phyloP scores from a whole-genome alignment of 805 yeast genomes.

The Myxozyma vanderwaltii region DNA sequence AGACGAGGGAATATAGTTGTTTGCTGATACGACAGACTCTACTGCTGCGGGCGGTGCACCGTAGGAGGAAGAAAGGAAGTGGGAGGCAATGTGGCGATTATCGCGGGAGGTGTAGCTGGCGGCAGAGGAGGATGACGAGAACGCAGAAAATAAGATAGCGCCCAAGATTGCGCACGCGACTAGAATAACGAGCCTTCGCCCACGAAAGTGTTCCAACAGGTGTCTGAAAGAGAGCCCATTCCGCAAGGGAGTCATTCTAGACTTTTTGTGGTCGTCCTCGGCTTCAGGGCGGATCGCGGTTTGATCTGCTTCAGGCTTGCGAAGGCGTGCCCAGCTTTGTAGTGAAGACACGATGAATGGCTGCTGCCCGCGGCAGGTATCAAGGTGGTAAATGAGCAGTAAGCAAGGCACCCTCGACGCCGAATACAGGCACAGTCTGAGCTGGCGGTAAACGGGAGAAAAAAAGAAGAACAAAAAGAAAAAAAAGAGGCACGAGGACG shows the following conservation, averaged over 20 bases:
- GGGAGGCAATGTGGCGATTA: not conserved
- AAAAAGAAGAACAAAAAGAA: no score
- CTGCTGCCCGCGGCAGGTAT: not conserved
- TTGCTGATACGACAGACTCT: not conserved
- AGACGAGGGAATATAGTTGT: slow-evolving; percentile 28
- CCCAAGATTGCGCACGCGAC: not conserved
- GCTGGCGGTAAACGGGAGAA: no score
- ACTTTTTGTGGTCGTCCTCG: slow-evolving; percentile 3
- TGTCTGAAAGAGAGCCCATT: not conserved
- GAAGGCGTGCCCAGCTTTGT: slow-evolving; percentile 10
- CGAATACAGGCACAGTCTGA: no score
- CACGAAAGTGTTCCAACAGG: slow-evolving; percentile 1
- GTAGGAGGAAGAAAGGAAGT: not conserved
- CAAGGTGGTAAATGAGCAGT: not conserved
- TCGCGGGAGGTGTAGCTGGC: not conserved
- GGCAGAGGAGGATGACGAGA: slow-evolving; percentile 2
- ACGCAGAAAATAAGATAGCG: not conserved
- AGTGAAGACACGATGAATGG: slow-evolving; percentile 7
- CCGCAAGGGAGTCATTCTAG: not conserved
- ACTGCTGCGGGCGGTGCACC: slow-evolving; percentile 4
- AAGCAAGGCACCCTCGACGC: no score
- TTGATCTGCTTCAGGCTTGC: slow-evolving; percentile 11
- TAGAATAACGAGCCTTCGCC: slow-evolving; percentile 5
- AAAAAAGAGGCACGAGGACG: no score
- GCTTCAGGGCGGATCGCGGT: not conserved